Conservation (phyloP, 805 yeast species). For the Starmerella bacillaris region DNA sequence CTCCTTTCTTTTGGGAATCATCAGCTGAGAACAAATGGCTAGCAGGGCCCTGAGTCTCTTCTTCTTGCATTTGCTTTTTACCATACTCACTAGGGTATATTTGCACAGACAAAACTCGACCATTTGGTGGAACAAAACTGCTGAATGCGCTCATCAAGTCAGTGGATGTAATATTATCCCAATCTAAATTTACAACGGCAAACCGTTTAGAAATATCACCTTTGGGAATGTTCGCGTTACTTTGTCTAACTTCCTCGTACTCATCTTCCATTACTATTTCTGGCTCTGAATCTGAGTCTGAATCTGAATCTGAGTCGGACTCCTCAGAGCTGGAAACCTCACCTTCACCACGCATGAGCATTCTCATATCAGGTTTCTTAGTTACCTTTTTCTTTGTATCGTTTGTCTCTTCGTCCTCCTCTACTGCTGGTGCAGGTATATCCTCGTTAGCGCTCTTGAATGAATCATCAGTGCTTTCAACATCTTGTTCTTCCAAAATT, state of each 20-base stretch:
- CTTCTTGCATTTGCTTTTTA: constrained; percentile 74
- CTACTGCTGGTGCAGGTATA: not conserved
- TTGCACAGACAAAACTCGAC: constrained; percentile 46
- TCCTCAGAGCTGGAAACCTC: constrained; percentile 1
- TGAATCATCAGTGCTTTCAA: constrained; percentile 7
- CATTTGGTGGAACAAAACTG: constrained; percentile 65
- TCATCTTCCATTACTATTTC: constrained; percentile 19
- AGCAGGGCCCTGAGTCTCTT: constrained; percentile 86
- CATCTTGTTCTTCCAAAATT: constrained; percentile 3
- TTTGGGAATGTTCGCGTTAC: constrained; percentile 41
- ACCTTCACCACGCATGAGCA: constrained; percentile 18
- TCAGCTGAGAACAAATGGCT: constrained; percentile 46
- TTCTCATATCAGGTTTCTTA: constrained; percentile 7
- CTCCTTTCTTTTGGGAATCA: constrained; percentile 18
- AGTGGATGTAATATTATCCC: constrained; percentile 83
- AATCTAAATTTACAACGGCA: constrained; percentile 90
- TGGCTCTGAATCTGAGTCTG: constrained; percentile 6
- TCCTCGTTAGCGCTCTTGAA: constrained; percentile 13
- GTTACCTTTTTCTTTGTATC: constrained; percentile 3
- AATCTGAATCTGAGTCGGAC: constrained; percentile 6
- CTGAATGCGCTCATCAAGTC: constrained; percentile 80
- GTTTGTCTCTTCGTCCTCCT: not conserved
- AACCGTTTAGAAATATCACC: constrained; percentile 70
- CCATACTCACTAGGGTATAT: constrained; percentile 87
- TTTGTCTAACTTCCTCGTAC: constrained; percentile 20